Percentiles rank a stretch among this genome's conserved stretches.
These are phyloP conservation scores for Dentipellis fragilis DNA, from an alignment of 768 basidiomycete genomes.

Conservation along the genomic window DNA sequence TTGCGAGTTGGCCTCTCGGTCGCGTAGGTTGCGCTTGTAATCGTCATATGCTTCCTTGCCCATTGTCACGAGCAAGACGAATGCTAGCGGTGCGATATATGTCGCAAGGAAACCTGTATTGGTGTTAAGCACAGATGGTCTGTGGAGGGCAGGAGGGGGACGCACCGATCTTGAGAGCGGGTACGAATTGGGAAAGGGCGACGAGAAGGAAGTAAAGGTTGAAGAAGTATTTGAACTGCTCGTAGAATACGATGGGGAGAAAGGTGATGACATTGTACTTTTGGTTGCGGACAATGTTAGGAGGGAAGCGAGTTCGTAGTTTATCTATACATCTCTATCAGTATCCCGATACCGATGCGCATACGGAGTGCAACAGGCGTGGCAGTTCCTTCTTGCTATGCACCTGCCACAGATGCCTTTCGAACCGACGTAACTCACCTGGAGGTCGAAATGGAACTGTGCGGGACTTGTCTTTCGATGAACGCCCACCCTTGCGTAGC, in stretches of 20 bases:
- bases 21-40: conserved; percentile 87
- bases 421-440: conserved; percentile 29
- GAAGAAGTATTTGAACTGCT: conserved; percentile 99
- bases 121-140: background rate
- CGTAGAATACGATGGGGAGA: conserved; percentile 93
- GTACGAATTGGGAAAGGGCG: conserved; percentile 91
- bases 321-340: conserved; percentile 39
- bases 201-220: conserved; percentile 97
- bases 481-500: conserved; percentile 11
- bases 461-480: conserved; percentile 58
- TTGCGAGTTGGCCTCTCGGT: conserved; percentile 91
- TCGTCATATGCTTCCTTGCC: conserved; percentile 99
- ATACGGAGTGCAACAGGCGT: background rate
- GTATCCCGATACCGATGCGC: conserved; percentile 1
- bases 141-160: conserved; percentile 6
- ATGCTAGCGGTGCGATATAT: conserved; percentile 92
- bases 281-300: conserved; percentile 93
- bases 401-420: background rate
- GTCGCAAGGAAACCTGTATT: conserved; percentile 82
- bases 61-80: conserved; percentile 91
- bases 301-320: conserved; percentile 58
- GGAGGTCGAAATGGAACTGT: conserved; percentile 69
- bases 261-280: conserved; percentile 98
- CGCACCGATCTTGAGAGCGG: conserved; percentile 89
- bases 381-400: background rate